Conservation (phyloP, 257 asterid genomes). For the Solanum clarkiae region DNA sequence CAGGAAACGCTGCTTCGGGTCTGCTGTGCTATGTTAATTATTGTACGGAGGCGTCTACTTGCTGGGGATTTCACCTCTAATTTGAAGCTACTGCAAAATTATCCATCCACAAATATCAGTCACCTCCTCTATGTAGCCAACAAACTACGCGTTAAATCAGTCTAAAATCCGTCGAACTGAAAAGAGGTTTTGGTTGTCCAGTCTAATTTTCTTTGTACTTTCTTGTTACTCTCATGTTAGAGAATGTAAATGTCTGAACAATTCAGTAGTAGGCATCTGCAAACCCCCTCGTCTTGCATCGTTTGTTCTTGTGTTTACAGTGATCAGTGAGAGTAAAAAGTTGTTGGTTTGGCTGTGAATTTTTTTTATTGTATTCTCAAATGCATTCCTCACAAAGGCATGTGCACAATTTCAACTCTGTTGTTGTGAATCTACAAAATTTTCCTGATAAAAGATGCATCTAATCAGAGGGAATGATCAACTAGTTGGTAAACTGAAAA, state of each 20-base stretch:
- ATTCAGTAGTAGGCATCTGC: background rate
- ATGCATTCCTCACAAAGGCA: background rate
- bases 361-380: background rate
- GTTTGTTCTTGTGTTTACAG: background rate
- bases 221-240: background rate
- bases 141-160: constrained; percentile 41
- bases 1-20: constrained; percentile 84
- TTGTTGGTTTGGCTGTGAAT: background rate
- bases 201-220: background rate
- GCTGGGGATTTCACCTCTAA: constrained; percentile 95
- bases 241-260: background rate
- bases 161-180: background rate
- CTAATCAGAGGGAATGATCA: background rate
- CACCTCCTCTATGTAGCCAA: constrained; percentile 89
- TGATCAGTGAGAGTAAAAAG: background rate
- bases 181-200: background rate
- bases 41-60: constrained; percentile 74
- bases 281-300: background rate
- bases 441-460: background rate
- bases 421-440: background rate
- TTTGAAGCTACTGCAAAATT: constrained; percentile 78
- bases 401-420: background rate
- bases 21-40: constrained; percentile 89
- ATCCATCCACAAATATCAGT: constrained; percentile 79
- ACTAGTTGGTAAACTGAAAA: background rate